Evolutionary conservation across 1,139 yeast genomes (phyloP).

Genomic region (Hyphopichia burtonii): DNA sequence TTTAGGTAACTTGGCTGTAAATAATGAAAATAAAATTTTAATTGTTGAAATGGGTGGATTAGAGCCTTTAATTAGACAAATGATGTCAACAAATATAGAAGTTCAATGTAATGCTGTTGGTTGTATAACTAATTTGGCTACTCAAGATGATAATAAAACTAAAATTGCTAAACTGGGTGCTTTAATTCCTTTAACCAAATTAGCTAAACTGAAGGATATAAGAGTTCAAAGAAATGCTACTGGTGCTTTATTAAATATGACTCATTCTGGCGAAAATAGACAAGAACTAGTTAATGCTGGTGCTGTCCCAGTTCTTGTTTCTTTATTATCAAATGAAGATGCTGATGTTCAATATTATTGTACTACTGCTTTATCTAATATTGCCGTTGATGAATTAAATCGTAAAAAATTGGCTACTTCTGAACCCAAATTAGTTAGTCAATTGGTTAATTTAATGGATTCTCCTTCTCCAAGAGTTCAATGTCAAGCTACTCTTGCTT

Average conservation of each 20-base stretch:
- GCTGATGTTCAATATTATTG: conserved; percentile 98
- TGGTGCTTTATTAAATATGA: conserved; percentile 96
- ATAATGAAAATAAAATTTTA: conserved; percentile 86
- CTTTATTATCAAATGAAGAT: conserved; percentile 82
- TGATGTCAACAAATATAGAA: conserved; percentile 96
- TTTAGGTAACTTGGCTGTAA: conserved; percentile 92
- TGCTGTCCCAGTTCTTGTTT: conserved; percentile 93
- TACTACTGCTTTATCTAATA: conserved; percentile 94
- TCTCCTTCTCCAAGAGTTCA: conserved; percentile 91
- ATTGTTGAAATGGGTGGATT: conserved; percentile 98
- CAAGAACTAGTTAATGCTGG: conserved; percentile 97
- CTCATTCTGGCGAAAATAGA: conserved; percentile 95
- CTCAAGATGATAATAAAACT: conserved; percentile 96
- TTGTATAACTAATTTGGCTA: conserved; percentile 94
- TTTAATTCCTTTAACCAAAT: conserved; percentile 83
- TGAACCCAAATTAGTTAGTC: conserved; percentile 90
- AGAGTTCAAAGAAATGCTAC: conserved; percentile 98
- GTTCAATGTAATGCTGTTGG: conserved; percentile 99
- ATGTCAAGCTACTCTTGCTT: conserved; percentile 96
- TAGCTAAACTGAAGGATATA: conserved; percentile 91
- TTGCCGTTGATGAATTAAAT: conserved; percentile 93
- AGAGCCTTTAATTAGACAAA: conserved; percentile 92
- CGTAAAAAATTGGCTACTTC: conserved; percentile 86
- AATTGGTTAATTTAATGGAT: conserved; percentile 88
- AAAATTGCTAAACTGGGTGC: conserved; percentile 98